Conservation (phyloP, 129 eudicot species). For the Saposhnikovia divaricata region DNA sequence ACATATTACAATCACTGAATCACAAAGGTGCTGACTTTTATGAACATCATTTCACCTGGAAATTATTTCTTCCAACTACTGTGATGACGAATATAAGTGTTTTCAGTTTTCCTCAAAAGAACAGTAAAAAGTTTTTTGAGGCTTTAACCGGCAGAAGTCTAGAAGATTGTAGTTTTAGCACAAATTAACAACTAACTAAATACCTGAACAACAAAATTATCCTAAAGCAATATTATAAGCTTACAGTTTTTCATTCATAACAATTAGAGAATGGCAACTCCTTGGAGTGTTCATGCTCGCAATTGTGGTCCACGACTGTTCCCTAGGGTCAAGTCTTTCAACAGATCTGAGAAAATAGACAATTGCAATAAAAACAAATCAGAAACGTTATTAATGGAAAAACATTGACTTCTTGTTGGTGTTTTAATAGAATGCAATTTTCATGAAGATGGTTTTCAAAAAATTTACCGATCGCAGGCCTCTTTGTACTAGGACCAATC, state of each 20-base stretch:
- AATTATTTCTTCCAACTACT: neutral
- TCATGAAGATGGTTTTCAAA: neutral
- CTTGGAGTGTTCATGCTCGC: slow-evolving; percentile 51
- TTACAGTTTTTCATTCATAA: slow-evolving; percentile 70
- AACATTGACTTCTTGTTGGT: neutral
- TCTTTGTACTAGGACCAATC: neutral
- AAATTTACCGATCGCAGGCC: neutral
- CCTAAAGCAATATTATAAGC: slow-evolving; percentile 8
- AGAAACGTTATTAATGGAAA: neutral
- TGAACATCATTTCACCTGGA: neutral
- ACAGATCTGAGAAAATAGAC: slow-evolving; percentile 41
- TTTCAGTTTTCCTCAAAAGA: neutral
- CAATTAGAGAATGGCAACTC: slow-evolving; percentile 59
- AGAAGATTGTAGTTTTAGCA: neutral
- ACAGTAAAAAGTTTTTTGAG: neutral
- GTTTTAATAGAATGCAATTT: neutral
- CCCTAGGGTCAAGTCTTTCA: slow-evolving; percentile 93
- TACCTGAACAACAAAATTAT: neutral
- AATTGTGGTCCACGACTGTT: slow-evolving; percentile 64
- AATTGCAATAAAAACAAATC: neutral
- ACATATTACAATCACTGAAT: neutral
- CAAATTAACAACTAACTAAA: neutral
- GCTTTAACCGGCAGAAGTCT: neutral
- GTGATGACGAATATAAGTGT: neutral
- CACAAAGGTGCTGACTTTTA: neutral